Evolutionary conservation across 306 rosid genomes (phyloP), one percentile per base, ranked within the genome.

Genomic region (Rosa rugosa): DNA sequence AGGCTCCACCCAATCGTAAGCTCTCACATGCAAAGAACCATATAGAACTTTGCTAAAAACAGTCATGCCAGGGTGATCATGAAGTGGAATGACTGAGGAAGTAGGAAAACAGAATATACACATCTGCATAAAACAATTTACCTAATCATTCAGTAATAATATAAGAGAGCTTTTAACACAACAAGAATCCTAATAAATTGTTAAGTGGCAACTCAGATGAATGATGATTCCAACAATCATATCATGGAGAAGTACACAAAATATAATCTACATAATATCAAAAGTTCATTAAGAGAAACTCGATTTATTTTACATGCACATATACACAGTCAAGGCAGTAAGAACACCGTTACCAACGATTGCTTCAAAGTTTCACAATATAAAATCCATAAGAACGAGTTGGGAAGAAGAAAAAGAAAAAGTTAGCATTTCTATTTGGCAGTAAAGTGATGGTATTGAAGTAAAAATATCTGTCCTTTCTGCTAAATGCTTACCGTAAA

Each of bases 71-170:
- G 27, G 27, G 27, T 25, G 27, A 25, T 25, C 27, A 25, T 25
- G 27, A 25, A 25, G 27, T 25, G 27, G 27, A 25, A 94, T 91
- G 80, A 86, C 89, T 0, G 99, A 77, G 71, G 99, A 94, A 75
- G 97, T 88, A 27, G 99, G 97, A 83, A 94, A 94, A 80, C 97
- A 84, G 80, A 94, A 92, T 57, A 94, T 84, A 81, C 97, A 92
- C 86, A 94, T 92, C 99, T 94, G 93, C 93, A 82, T 54, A 63
- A 78, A 73, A 78, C 73, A 65, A 66, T 59, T 70, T 64, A 54
- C 22, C 56, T 13, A 41, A 42, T 38, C 5, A 49, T 14, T 45
- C 46, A 74, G 77, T 27, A 13, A 0, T 41, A 77, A 50, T 11
- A 31, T 50, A 27, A 10, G 27, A 63, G 14, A 51, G 70, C 72